Base-by-base conservation (phyloP, 306 rosid genomes). In the Alnus rubra region DNA sequence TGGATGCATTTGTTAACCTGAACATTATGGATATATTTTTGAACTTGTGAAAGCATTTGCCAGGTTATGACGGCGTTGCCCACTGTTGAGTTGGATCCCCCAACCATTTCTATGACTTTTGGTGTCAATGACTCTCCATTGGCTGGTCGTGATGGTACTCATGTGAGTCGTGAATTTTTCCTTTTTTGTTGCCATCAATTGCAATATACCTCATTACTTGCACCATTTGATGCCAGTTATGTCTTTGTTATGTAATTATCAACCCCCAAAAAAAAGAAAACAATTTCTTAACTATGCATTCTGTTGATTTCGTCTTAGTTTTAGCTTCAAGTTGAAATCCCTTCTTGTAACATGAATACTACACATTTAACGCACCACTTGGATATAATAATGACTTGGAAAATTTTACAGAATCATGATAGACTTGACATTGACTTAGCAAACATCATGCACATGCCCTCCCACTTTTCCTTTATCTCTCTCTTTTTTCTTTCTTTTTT, bases 101-200 rank as follows among this genome's bases (percentile, higher is more conserved):
- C 98, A 18, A 95, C 99, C 31, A 95, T 95, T 88, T 95, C 99
- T 76, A 95, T 95, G 99, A 95, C 97, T 52, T 95, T 95, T 88
- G 98, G 97, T 83, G 99, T 95, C 67, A 95, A 95, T 73, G 99
- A 95, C 79, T 93, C 98, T 44, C 99, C 99, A 33, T 88, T 95
- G 80, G 99, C 99, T 58, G 98, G 99, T 55, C 98, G 99, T 83
- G 98, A 90, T 84, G 99, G 98, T 49, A 78, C 92, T 76, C 99
- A 95, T 88, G 98, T 92, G 89, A 91, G 94, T 84, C 62, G 73
- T 86, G 79, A 59, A 48, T 76, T 77, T 84, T 78, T 76, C 64
- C 44, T 44, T 79, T 42, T 35, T 63, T 74, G 54, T 71, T 35
- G 45, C 73, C 63, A 28, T 75, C 37, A 75, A 11, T 85, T 78